Percentiles rank a stretch among this genome's conserved stretches.
Conservation (phyloP, 208 protist genomes). For the Kentomonas sorsogonicus region DNA sequence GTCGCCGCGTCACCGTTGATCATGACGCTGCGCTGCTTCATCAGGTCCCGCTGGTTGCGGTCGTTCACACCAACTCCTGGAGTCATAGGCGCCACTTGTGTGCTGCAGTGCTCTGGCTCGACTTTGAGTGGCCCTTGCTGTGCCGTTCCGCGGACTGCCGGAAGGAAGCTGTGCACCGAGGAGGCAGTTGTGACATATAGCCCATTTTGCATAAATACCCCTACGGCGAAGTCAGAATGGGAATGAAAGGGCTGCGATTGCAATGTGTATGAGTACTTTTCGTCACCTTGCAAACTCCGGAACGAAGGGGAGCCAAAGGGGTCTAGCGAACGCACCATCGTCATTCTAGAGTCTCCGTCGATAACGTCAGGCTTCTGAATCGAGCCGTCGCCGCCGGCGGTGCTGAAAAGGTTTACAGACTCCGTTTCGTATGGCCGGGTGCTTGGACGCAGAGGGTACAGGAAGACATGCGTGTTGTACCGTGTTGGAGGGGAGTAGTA, state of each 20-base stretch:
- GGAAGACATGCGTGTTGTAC: slow-evolving; percentile 77
- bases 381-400: slow-evolving; percentile 17
- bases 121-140: slow-evolving; percentile 25
- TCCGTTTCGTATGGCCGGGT: slow-evolving; percentile 71
- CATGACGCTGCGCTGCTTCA: slow-evolving; percentile 65
- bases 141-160: slow-evolving; percentile 10
- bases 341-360: slow-evolving; percentile 43
- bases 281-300: neutral
- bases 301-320: slow-evolving; percentile 77
- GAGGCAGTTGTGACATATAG: slow-evolving; percentile 73
- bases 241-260: slow-evolving; percentile 62
- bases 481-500: slow-evolving; percentile 55
- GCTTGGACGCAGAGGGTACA: slow-evolving; percentile 68
- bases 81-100: slow-evolving; percentile 20
- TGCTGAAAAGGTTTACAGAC: slow-evolving; percentile 52
- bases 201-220: slow-evolving; percentile 36
- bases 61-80: slow-evolving; percentile 48
- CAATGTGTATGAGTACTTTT: slow-evolving; percentile 52
- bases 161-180: slow-evolving; percentile 37
- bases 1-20: slow-evolving; percentile 59
- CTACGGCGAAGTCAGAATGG: slow-evolving; percentile 67
- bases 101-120: slow-evolving; percentile 31
- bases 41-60: slow-evolving; percentile 58
- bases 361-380: slow-evolving; percentile 16
- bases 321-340: slow-evolving; percentile 66